These are phyloP conservation scores for Chloris gayana DNA, from an alignment of 176 grass and related monocot genomes.

Conservation along the genomic window DNA sequence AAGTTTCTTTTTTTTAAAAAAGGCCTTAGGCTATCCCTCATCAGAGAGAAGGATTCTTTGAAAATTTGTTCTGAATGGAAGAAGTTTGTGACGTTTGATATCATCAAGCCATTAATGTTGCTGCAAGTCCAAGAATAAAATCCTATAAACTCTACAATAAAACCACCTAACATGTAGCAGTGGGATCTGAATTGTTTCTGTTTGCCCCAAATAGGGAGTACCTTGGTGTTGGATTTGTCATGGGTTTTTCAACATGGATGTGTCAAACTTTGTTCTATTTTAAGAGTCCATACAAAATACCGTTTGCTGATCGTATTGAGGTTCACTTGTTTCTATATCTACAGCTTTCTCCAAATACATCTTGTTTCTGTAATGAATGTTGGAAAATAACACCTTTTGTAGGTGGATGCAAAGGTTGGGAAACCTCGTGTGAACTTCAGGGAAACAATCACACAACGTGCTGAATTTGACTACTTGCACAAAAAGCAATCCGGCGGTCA, in stretches of 20 bases:
- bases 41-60: not conserved
- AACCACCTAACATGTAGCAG: not conserved
- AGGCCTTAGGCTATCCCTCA: not conserved
- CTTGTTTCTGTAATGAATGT: constrained; percentile 13
- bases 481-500: constrained; percentile 98
- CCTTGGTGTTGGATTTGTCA: not conserved
- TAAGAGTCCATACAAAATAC: constrained; percentile 3
- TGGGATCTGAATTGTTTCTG: not conserved
- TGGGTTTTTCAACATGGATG: not conserved
- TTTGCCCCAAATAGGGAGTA: not conserved
- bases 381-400: constrained; percentile 23
- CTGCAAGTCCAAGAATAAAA: constrained; percentile 1
- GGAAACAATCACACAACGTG: constrained; percentile 87
- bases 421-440: constrained; percentile 96
- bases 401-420: constrained; percentile 84
- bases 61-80: not conserved
- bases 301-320: not conserved
- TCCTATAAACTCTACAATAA: not conserved
- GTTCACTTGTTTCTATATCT: constrained; percentile 9
- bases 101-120: not conserved
- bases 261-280: not conserved
- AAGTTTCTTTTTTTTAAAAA: not conserved
- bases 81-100: not conserved
- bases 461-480: constrained; percentile 97
- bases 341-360: not conserved